Evolutionary conservation across 306 rosid genomes (phyloP), one percentile per base, ranked within the genome.

Genomic region (Acacia crassicarpa): DNA sequence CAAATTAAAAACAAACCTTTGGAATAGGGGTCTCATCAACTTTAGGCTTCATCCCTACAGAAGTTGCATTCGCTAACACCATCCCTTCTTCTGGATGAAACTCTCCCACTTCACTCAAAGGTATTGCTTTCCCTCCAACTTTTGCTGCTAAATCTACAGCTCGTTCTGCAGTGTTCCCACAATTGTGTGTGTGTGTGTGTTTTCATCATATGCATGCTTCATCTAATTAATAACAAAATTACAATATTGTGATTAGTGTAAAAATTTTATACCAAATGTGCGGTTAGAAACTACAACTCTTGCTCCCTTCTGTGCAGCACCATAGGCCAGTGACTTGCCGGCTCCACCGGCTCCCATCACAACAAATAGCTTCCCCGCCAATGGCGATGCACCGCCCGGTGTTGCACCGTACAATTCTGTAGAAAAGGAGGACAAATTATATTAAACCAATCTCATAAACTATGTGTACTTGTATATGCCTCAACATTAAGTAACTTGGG

Each of bases 271-370:
- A 88, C 91, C 87, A 56, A 77, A 73, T 15, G 84, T 78, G 35
- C 85, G 82, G 72, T 81, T 85, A 72, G 86, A 85, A 74, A 84
- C 85, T 32, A 88, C 84, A 66, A 88, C 89, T 85, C 87, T 83
- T 15, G 91, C 91, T 65, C 89, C 87, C 74, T 85, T 88, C 54
- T 78, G 87, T 75, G 89, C 87, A 81, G 91, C 91, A 20, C 91
- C 91, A 75, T 85, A 65, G 20, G 91, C 91, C 8, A 88, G 76
- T 33, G 91, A 83, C 66, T 87, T 83, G 65, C 91, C 89, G 4
- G 91, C 91, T 17, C 89, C 91, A 62, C 91, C 91, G 46, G 89
- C 91, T 16, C 91, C 91, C 33, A 75, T 72, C 14, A 88, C 85
- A 63, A 88, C 89, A 78, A 88, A 85, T 22, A 68, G 46, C 74